These are phyloP conservation scores for Penicillium glabrum DNA, from an alignment of 2,329 filamentous ascomycete species.

Conservation along the genomic window DNA sequence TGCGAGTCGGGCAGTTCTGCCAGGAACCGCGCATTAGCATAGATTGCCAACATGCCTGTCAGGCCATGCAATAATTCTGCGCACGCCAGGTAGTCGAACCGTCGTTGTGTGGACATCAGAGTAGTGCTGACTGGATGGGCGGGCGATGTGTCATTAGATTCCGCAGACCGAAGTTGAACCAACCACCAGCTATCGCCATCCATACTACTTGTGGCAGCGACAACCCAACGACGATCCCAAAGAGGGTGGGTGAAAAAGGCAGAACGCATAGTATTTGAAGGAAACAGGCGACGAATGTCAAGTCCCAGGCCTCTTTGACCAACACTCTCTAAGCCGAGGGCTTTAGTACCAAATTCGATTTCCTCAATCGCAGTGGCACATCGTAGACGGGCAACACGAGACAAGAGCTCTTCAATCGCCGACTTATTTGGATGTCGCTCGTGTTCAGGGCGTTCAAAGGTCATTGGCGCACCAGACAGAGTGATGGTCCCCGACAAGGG, in stretches of 20 bases:
- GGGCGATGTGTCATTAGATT: slow-evolving; percentile 20
- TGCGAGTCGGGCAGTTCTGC: slow-evolving; percentile 28
- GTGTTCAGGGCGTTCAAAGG: slow-evolving; percentile 59
- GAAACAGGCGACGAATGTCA: slow-evolving; percentile 60
- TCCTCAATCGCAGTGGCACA: slow-evolving; percentile 42
- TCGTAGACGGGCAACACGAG: slow-evolving; percentile 39
- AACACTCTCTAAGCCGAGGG: slow-evolving; percentile 40
- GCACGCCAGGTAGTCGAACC: slow-evolving; percentile 28
- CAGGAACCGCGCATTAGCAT: slow-evolving; percentile 38
- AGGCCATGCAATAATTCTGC: slow-evolving; percentile 36
- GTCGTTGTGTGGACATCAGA: slow-evolving; percentile 21
- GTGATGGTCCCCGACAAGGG: slow-evolving; percentile 75
- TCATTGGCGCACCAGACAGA: slow-evolving; percentile 63
- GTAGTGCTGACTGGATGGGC: slow-evolving; percentile 32
- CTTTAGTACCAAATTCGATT: slow-evolving; percentile 36
- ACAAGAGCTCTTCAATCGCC: slow-evolving; percentile 39
- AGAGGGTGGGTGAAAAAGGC: slow-evolving; percentile 57
- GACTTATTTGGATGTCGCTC: slow-evolving; percentile 61
- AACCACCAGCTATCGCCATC: slow-evolving; percentile 79
- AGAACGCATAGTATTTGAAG: slow-evolving; percentile 62
- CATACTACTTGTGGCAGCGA: slow-evolving; percentile 69
- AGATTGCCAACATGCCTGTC: slow-evolving; percentile 38
- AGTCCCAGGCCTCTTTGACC: slow-evolving; percentile 36
- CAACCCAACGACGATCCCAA: slow-evolving; percentile 69
- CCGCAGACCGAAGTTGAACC: slow-evolving; percentile 41